Conservation (phyloP, 331 rosid species). For the Acacia concinna region DNA sequence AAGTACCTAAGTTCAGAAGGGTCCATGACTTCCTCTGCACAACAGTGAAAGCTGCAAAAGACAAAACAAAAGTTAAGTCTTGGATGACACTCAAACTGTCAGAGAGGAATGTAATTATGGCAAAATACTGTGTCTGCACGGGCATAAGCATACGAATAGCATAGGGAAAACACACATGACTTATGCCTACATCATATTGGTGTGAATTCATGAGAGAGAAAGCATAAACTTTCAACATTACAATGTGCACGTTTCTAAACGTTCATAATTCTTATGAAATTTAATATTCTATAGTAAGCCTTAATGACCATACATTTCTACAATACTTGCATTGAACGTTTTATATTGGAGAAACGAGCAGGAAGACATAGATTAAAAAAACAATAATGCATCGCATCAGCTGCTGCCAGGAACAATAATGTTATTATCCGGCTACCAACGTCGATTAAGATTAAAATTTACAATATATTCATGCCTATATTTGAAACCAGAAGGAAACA, state of each 20-base stretch:
- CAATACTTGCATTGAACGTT: neutral
- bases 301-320: neutral
- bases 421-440: neutral
- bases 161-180: neutral
- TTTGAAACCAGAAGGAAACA: neutral
- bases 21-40: conserved; percentile 54
- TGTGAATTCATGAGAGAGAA: neutral
- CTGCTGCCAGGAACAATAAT: neutral
- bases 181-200: neutral
- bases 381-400: neutral
- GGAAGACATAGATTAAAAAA: neutral
- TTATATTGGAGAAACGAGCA: neutral
- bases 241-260: neutral
- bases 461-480: neutral
- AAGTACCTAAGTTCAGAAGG: conserved; percentile 32
- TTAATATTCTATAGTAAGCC: neutral
- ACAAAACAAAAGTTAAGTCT: neutral
- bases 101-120: neutral
- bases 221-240: neutral
- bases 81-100: neutral
- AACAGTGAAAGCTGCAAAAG: conserved; percentile 7
- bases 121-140: neutral
- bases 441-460: neutral
- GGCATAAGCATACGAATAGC: neutral
- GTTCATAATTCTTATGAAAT: neutral